Evolutionary conservation across 2,329 filamentous ascomycete species (phyloP).

Genomic region (Paraphoma chrysanthemicola): DNA sequence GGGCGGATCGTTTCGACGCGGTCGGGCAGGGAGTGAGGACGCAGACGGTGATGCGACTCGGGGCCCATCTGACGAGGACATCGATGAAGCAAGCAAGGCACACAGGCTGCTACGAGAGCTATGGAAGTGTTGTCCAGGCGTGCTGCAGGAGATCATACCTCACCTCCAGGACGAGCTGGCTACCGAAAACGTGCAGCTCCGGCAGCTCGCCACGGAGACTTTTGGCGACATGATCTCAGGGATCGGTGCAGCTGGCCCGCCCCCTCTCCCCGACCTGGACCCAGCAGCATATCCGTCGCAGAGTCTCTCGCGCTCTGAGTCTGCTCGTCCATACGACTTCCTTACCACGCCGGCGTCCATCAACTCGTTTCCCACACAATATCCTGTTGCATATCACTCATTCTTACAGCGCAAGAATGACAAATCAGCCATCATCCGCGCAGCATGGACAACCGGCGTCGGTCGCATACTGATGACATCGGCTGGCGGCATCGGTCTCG

Average conservation of each 20-base stretch:
- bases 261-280: constrained; percentile 74
- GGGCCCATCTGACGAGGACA: constrained; percentile 79
- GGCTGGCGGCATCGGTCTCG: constrained; percentile 87
- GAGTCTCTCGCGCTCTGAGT: constrained; percentile 55
- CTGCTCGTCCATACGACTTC: constrained; percentile 58
- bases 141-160: constrained; percentile 91
- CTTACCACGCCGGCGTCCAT: constrained; percentile 85
- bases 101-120: constrained; percentile 89
- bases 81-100: constrained; percentile 87
- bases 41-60: constrained; percentile 54
- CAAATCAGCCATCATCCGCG: constrained; percentile 80
- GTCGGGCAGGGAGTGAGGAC: constrained; percentile 46
- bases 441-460: constrained; percentile 83
- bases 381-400: constrained; percentile 78
- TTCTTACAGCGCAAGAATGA: constrained; percentile 88
- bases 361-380: constrained; percentile 85
- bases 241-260: constrained; percentile 88
- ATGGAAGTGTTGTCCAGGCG: constrained; percentile 88
- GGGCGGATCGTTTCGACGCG: constrained; percentile 24
- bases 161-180: constrained; percentile 91
- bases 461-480: constrained; percentile 90
- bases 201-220: constrained; percentile 88
- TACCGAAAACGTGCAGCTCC: constrained; percentile 86
- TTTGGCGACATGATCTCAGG: constrained; percentile 94
- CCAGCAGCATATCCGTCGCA: constrained; percentile 84